Evolutionary conservation across 2,329 filamentous ascomycete genomes (phyloP).

Genomic region (Botrytis pseudocinerea): DNA sequence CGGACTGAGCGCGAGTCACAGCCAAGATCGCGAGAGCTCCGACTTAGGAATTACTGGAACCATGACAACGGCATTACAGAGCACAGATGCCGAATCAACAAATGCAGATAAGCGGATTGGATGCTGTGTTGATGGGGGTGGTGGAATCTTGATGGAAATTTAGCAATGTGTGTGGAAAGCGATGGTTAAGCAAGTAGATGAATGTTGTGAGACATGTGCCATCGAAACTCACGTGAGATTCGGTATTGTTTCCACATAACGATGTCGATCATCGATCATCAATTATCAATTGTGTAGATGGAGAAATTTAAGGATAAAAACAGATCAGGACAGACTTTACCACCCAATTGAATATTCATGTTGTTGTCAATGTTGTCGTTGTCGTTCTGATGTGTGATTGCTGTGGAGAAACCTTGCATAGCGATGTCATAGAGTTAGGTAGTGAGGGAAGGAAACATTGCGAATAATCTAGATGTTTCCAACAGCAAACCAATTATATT

Average conservation of each 20-base stretch:
- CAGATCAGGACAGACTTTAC: not conserved
- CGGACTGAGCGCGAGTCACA: not conserved
- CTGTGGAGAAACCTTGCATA: not conserved
- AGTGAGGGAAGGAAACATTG: not conserved
- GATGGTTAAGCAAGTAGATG: not conserved
- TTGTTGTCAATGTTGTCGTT: not conserved
- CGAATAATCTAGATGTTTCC: slow-evolving; percentile 23
- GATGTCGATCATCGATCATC: not conserved
- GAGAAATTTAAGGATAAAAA: not conserved
- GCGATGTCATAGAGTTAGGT: not conserved
- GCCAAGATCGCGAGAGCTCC: not conserved
- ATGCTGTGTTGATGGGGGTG: too few species aligned
- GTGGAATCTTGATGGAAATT: not conserved
- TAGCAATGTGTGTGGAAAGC: not conserved
- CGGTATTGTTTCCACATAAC: not conserved
- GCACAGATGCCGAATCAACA: too few species aligned
- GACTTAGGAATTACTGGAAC: not conserved
- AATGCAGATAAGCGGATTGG: too few species aligned
- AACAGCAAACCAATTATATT: slow-evolving; percentile 19
- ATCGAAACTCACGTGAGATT: not conserved
- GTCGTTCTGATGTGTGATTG: not conserved
- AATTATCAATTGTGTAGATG: not conserved
- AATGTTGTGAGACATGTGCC: not conserved
- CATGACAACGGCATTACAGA: not conserved
- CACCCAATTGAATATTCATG: not conserved